Percentiles rank a stretch among this genome's conserved stretches.
These are phyloP conservation scores for Alliaria petiolata DNA, from an alignment of 345 rosid genomes.

Conservation along the genomic window DNA sequence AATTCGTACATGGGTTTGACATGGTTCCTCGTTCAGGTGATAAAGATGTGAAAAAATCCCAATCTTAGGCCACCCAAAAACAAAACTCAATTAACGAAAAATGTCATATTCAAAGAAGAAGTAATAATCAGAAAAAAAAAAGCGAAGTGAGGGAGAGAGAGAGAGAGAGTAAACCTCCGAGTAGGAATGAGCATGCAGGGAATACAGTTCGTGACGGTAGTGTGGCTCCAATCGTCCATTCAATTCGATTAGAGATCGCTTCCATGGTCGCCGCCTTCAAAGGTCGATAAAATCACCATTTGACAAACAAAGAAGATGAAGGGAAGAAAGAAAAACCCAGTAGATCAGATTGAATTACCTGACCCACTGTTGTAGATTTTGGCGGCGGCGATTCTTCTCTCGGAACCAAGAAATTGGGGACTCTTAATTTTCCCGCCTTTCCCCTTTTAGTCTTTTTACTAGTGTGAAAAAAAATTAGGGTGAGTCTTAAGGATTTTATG, in stretches of 20 bases:
- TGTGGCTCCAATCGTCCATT: conserved; percentile 48
- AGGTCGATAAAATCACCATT: not conserved
- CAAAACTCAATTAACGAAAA: not conserved
- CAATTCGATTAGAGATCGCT: conserved; percentile 55
- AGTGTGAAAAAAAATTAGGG: too few species aligned
- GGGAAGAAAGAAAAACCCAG: not conserved
- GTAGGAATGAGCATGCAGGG: conserved; percentile 61
- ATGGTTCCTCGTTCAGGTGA: conserved; percentile 44
- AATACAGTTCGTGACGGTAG: conserved; percentile 51
- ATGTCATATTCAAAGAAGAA: not conserved
- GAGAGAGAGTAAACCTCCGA: conserved; percentile 43
- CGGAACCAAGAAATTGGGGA: conserved; percentile 31
- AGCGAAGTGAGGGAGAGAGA: not conserved
- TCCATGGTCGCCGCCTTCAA: conserved; percentile 47
- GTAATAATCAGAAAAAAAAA: not conserved
- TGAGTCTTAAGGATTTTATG: too few species aligned
- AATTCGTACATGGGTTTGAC: conserved; percentile 53
- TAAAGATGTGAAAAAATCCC: conserved; percentile 67
- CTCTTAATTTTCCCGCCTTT: conserved; percentile 43
- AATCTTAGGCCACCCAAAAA: conserved; percentile 35
- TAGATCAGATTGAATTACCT: conserved; percentile 26
- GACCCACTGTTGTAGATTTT: conserved; percentile 23
- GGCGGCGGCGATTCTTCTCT: conserved; percentile 29
- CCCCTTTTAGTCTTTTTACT: not conserved
- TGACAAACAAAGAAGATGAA: not conserved